Evolutionary conservation across 441 rosid species (phyloP), one percentile per base, ranked within the genome.

Genomic region (Sinapis alba): DNA sequence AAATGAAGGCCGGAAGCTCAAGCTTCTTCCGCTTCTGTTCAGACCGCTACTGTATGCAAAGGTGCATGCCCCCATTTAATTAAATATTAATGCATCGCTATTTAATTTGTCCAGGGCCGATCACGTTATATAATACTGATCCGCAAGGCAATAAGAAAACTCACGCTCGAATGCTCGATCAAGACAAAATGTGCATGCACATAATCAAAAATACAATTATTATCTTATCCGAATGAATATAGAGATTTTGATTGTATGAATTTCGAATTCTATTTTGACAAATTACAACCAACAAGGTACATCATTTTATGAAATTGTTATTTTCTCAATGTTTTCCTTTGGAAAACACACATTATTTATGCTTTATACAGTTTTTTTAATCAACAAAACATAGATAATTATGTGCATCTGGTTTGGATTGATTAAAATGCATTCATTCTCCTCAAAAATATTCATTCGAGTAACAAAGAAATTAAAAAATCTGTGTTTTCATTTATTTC

Each of bases 21-120:
- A n/a, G n/a, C n/a, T n/a, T n/a, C n/a, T n/a, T n/a, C n/a, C n/a
- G n/a, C n/a, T n/a, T n/a, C n/a, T n/a, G n/a, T n/a, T n/a, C n/a
- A n/a, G n/a, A n/a, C n/a, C n/a, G n/a, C n/a, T n/a, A n/a, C n/a
- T n/a, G n/a, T n/a, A n/a, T n/a, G n/a, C 73, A 77, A 62, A 50
- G 68, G 38, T 65, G 65, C 77, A 77, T 71, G 80, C 51, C 32
- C 28, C 57, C 69, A 77, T 59, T 77, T 71, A 77, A 58, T 32
- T 50, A 45, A 45, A 23, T 24, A 34, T 36, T 19, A 12, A 28
- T 9, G 64, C 73, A 10, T 72, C 73, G 30, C 26, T 59, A 66
- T 77, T 78, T 51, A 72, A 72, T 78, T 66, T 72, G 28, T 53
- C 45, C 81, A 61, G 51, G 69, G 26, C 53, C 62, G 54, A 68